phyloP scores from a whole-genome alignment of 768 basidiomycete genomes.

The Dioszegia crocea region DNA sequence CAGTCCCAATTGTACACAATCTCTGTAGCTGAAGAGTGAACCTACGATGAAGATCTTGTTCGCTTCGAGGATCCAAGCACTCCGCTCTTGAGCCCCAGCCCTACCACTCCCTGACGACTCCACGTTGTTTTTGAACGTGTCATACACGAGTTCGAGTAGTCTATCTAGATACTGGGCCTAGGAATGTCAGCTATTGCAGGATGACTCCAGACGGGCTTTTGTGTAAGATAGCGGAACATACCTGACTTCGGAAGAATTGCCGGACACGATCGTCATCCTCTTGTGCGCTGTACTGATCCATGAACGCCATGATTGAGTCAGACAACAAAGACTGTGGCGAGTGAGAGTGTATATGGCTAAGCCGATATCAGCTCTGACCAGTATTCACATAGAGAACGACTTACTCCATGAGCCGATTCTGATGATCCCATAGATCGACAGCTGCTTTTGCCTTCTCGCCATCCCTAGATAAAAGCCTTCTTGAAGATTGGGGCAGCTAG shows the following conservation, averaged over 20 bases:
- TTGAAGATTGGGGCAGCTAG: conserved; percentile 74
- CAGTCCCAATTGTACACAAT: background rate
- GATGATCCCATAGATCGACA: conserved; percentile 67
- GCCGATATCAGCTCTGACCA: conserved; percentile 40
- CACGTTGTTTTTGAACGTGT: conserved; percentile 32
- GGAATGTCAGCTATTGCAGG: background rate
- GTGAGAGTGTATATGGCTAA: conserved; percentile 27
- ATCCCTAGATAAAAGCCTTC: conserved; percentile 70
- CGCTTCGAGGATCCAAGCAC: conserved; percentile 60
- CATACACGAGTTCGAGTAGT: conserved; percentile 55
- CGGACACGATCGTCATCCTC: conserved; percentile 72
- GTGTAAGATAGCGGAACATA: conserved; percentile 17
- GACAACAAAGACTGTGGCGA: conserved; percentile 59
- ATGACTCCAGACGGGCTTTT: background rate
- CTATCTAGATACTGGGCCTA: conserved; percentile 63
- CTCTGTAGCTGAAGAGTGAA: conserved; percentile 10
- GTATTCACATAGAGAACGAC: conserved; percentile 12
- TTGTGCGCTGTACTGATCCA: conserved; percentile 59
- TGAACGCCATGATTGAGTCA: conserved; percentile 64
- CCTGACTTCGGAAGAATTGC: conserved; percentile 71
- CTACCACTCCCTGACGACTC: conserved; percentile 51
- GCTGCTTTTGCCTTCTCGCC: conserved; percentile 82
- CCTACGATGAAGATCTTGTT: conserved; percentile 67
- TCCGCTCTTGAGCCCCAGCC: conserved; percentile 50
- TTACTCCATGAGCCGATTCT: conserved; percentile 47